phyloP scores from a whole-genome alignment of 805 yeast species.

The Kluyveromyces lactis region DNA sequence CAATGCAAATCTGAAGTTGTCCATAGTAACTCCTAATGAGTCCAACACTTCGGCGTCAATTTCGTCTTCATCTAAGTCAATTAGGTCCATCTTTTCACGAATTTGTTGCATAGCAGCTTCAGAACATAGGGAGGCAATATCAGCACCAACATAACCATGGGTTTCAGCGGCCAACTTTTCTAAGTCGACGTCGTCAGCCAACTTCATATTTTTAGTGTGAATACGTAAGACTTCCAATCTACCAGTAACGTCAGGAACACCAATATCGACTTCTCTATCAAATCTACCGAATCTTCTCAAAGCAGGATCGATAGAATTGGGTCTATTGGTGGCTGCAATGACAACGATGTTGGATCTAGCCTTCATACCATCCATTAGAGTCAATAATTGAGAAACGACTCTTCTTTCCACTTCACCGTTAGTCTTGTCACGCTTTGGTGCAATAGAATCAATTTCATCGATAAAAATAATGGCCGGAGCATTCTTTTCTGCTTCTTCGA shows the following conservation, averaged over 20 bases:
- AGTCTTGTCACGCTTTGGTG: slow-evolving; percentile 99
- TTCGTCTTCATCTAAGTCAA: slow-evolving; percentile 91
- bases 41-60: slow-evolving; percentile 96
- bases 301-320: slow-evolving; percentile 71
- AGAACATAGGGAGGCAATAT: slow-evolving; percentile 96
- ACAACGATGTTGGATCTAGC: slow-evolving; percentile 98
- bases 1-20: slow-evolving; percentile 93
- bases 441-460: slow-evolving; percentile 97
- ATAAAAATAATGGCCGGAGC: slow-evolving; percentile 97
- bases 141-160: slow-evolving; percentile 99
- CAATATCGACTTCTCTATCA: slow-evolving; percentile 84
- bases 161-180: slow-evolving; percentile 96
- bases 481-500: slow-evolving; percentile 98
- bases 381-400: slow-evolving; percentile 94
- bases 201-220: slow-evolving; percentile 97
- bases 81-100: slow-evolving; percentile 97
- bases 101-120: slow-evolving; percentile 99
- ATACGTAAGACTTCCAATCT: slow-evolving; percentile 94
- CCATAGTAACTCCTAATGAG: slow-evolving; percentile 97
- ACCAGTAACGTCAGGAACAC: slow-evolving; percentile 97
- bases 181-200: slow-evolving; percentile 88
- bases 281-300: slow-evolving; percentile 82
- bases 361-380: slow-evolving; percentile 99
- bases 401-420: slow-evolving; percentile 99
- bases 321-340: slow-evolving; percentile 90